phyloP scores from a whole-genome alignment of 306 rosid species.

The Bauhinia variegata region DNA sequence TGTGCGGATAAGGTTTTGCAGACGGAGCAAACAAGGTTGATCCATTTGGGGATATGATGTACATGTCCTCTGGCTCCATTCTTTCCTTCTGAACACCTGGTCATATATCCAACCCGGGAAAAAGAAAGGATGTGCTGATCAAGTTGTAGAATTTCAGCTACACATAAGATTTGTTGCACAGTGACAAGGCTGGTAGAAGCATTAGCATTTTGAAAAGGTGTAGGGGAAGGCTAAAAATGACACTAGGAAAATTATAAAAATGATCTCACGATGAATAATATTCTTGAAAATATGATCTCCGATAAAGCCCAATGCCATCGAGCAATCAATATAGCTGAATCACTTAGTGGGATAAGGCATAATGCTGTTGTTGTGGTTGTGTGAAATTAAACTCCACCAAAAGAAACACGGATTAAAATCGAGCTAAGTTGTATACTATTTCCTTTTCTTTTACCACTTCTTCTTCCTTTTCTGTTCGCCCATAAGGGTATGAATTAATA shows the following conservation, averaged over 20 bases:
- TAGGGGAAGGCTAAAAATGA: too few species aligned
- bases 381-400: slow-evolving; percentile 4
- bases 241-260: too few species aligned
- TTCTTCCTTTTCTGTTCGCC: neutral
- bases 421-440: slow-evolving; percentile 1
- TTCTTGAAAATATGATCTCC: too few species aligned
- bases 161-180: slow-evolving; percentile 17
- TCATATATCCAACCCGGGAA: slow-evolving; percentile 29
- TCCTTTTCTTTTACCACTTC: too few species aligned
- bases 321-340: too few species aligned
- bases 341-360: too few species aligned
- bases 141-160: slow-evolving; percentile 8
- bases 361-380: too few species aligned
- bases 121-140: slow-evolving; percentile 15
- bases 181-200: too few species aligned
- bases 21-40: slow-evolving; percentile 72
- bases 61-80: slow-evolving; percentile 95
- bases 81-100: slow-evolving; percentile 96
- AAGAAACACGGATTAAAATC: slow-evolving; percentile 1
- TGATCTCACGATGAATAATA: too few species aligned
- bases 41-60: slow-evolving; percentile 69
- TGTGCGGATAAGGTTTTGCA: slow-evolving; percentile 84
- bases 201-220: too few species aligned
- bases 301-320: too few species aligned
- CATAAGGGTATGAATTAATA: neutral